Conservation (phyloP, 2,329 filamentous ascomycete species). For the Aspergillus jensenii region DNA sequence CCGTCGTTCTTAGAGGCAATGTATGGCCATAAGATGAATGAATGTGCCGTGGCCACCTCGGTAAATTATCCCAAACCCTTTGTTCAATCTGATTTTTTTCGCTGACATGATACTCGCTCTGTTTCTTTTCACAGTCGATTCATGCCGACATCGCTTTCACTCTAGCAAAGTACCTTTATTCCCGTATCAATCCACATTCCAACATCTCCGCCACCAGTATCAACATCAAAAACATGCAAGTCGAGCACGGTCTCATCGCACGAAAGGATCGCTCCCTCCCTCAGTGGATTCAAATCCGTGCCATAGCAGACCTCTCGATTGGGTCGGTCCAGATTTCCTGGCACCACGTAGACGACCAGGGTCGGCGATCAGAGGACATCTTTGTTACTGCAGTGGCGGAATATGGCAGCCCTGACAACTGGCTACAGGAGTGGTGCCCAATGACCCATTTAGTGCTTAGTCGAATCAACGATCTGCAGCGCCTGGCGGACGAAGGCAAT, state of each 20-base stretch:
- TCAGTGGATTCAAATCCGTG: neutral
- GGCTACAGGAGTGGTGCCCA: conserved; percentile 20
- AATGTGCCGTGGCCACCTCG: neutral
- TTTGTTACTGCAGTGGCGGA: neutral
- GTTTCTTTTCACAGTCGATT: neutral
- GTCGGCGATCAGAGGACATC: neutral
- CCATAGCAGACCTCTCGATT: neutral
- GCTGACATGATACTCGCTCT: neutral
- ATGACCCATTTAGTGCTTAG: conserved; percentile 20
- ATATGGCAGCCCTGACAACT: conserved; percentile 5
- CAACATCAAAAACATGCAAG: neutral
- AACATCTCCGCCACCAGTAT: neutral
- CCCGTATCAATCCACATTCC: neutral
- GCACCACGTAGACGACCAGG: neutral
- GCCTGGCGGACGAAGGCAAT: conserved; percentile 21
- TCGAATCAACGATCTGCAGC: conserved; percentile 24
- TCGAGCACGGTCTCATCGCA: neutral
- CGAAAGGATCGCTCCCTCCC: neutral
- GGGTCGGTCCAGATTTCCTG: neutral
- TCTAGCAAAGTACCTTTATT: neutral
- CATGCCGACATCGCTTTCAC: neutral
- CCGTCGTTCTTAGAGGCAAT: neutral
- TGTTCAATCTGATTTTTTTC: neutral
- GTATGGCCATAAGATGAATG: neutral
- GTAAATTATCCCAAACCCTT: neutral